phyloP scores from a whole-genome alignment of 345 rosid species.

The Orychophragmus violaceus region DNA sequence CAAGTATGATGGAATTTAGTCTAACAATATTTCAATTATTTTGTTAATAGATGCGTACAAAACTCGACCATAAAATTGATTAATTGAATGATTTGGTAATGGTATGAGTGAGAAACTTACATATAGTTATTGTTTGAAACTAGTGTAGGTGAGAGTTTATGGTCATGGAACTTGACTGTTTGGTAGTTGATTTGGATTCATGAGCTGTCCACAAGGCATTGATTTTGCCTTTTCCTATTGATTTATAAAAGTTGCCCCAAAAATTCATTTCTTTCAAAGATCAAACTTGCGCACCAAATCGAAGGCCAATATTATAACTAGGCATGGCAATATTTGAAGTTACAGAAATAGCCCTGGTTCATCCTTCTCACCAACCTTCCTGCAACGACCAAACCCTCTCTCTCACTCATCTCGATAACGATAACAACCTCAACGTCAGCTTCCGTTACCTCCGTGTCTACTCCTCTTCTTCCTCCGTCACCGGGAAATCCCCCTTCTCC shows the following conservation, averaged over 20 bases:
- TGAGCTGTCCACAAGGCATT: conserved; percentile 18
- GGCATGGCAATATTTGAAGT: conserved; percentile 36
- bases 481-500: conserved; percentile 20
- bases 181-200: conserved; percentile 16
- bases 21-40: not conserved
- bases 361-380: conserved; percentile 46
- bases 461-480: conserved; percentile 32
- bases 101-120: not conserved
- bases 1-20: not conserved
- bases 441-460: conserved; percentile 81
- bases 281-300: not conserved
- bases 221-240: not conserved
- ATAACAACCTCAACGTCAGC: conserved; percentile 53
- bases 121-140: not conserved
- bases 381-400: conserved; percentile 42
- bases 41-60: not conserved
- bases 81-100: not conserved
- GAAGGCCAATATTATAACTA: not conserved
- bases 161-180: conserved; percentile 16
- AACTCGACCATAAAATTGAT: not conserved
- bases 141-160: not conserved
- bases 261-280: not conserved
- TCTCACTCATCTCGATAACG: conserved; percentile 70
- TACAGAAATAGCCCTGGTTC: conserved; percentile 41
- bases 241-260: not conserved